These are phyloP conservation scores for Mycotypha africana DNA, from an alignment of 371 early-diverging fungal species.

Conservation along the genomic window DNA sequence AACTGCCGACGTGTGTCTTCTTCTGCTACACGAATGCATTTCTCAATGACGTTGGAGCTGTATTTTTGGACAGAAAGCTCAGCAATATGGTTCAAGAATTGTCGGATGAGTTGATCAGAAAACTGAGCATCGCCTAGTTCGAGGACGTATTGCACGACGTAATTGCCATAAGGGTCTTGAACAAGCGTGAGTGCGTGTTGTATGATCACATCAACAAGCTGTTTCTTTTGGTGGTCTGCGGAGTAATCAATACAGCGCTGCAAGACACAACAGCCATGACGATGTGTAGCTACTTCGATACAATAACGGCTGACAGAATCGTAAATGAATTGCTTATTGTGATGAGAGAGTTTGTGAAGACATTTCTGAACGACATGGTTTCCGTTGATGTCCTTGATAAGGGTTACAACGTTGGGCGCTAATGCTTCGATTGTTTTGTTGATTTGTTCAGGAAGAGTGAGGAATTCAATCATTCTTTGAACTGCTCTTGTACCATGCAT, in stretches of 20 bases:
- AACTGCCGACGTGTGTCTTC: conserved; percentile 61
- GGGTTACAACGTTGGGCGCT: conserved; percentile 69
- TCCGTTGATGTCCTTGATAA: conserved; percentile 96
- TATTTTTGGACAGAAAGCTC: conserved; percentile 85
- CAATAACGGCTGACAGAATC: conserved; percentile 83
- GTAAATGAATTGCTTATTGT: conserved; percentile 86
- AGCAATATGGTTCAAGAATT: conserved; percentile 72
- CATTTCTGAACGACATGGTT: conserved; percentile 99
- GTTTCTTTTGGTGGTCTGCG: conserved; percentile 63
- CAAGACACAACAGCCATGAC: conserved; percentile 97
- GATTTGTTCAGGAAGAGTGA: conserved; percentile 62
- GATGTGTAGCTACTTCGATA: conserved; percentile 86
- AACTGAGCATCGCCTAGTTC: conserved; percentile 70
- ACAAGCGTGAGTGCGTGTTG: conserved; percentile 75
- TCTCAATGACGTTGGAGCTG: conserved; percentile 91
- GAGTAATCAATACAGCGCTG: conserved; percentile 95
- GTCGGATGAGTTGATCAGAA: conserved; percentile 68
- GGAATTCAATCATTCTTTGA: conserved; percentile 90
- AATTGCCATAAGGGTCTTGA: conserved; percentile 96
- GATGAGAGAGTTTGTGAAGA: conserved; percentile 65
- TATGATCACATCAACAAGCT: conserved; percentile 75
- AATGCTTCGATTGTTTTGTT: conserved; percentile 68
- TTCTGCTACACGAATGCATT: conserved; percentile 84
- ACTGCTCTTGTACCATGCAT: conserved; percentile 97
- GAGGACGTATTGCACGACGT: conserved; percentile 96